These are phyloP conservation scores for Talinum fruticosum DNA, from an alignment of 148 eudicot genomes.

Conservation along the genomic window DNA sequence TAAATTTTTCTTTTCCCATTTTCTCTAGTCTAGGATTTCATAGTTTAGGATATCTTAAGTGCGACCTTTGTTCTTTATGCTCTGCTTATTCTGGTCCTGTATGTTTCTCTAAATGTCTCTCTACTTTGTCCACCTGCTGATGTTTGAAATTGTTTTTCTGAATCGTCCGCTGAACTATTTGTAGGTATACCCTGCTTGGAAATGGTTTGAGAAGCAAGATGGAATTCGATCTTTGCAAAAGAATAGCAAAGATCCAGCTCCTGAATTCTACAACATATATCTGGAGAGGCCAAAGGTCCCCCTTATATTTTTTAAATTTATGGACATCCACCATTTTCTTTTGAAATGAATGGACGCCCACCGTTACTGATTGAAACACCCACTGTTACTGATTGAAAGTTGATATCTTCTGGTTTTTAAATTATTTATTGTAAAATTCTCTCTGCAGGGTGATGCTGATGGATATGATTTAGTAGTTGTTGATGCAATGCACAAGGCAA, in stretches of 20 bases:
- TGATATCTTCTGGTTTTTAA: background rate
- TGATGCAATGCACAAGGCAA: slow-evolving; percentile 99
- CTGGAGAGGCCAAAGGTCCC: slow-evolving; percentile 96
- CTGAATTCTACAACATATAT: slow-evolving; percentile 93
- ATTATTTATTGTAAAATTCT: slow-evolving; percentile 9
- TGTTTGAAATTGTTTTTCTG: background rate
- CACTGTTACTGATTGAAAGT: background rate
- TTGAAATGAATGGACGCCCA: background rate
- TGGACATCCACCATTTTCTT: background rate
- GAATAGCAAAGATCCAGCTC: slow-evolving; percentile 86
- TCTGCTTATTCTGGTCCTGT: background rate
- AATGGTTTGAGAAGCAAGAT: slow-evolving; percentile 99
- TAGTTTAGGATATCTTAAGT: background rate
- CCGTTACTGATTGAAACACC: background rate
- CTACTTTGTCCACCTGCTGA: background rate
- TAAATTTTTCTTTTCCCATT: background rate
- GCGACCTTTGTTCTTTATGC: background rate
- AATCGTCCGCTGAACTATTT: slow-evolving; percentile 3
- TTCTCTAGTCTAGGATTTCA: background rate
- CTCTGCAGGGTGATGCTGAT: slow-evolving; percentile 93
- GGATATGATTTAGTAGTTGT: slow-evolving; percentile 97
- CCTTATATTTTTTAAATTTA: background rate
- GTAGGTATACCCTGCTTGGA: slow-evolving; percentile 98
- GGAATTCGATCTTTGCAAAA: slow-evolving; percentile 89
- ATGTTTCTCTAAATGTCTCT: background rate